Evolutionary conservation across 192 early-diverging fungal species (phyloP).

Genomic region (Coemansia guatemalensis): DNA sequence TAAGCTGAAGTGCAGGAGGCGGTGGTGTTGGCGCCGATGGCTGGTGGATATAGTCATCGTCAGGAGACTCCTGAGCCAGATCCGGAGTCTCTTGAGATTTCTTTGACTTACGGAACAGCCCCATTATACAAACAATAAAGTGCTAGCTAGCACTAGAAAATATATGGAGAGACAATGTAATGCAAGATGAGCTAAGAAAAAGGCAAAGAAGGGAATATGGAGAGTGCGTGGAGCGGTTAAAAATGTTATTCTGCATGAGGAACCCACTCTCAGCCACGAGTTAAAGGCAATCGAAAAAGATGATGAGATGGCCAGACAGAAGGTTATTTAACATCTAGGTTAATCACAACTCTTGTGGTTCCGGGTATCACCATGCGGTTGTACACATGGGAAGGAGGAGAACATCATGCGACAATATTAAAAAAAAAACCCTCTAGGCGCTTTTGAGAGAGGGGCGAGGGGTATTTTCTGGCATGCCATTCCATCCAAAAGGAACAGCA

Average conservation of each 20-base stretch:
- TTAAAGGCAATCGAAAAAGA: background rate
- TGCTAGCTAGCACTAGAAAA: background rate
- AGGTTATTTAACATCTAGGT: background rate
- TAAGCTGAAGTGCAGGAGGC: slow-evolving; percentile 38
- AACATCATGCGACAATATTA: background rate
- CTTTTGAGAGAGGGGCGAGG: background rate
- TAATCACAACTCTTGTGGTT: background rate
- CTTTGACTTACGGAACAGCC: slow-evolving; percentile 50
- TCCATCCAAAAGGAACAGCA: background rate
- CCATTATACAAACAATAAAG: slow-evolving; percentile 13
- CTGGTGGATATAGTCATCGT: background rate
- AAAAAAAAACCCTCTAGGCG: background rate
- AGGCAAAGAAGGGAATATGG: background rate
- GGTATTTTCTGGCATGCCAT: background rate
- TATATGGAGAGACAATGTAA: slow-evolving; percentile 4
- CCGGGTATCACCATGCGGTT: background rate
- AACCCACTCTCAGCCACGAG: background rate
- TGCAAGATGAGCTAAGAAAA: slow-evolving; percentile 14
- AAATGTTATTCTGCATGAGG: background rate
- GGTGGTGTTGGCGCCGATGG: slow-evolving; percentile 14
- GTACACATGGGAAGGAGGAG: background rate
- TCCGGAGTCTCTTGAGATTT: slow-evolving; percentile 10
- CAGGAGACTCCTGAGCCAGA: background rate
- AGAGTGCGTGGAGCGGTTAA: background rate
- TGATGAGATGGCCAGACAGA: background rate